These are phyloP conservation scores for Lipomyces sp. DNA, from an alignment of 805 yeast species.

Conservation along the genomic window DNA sequence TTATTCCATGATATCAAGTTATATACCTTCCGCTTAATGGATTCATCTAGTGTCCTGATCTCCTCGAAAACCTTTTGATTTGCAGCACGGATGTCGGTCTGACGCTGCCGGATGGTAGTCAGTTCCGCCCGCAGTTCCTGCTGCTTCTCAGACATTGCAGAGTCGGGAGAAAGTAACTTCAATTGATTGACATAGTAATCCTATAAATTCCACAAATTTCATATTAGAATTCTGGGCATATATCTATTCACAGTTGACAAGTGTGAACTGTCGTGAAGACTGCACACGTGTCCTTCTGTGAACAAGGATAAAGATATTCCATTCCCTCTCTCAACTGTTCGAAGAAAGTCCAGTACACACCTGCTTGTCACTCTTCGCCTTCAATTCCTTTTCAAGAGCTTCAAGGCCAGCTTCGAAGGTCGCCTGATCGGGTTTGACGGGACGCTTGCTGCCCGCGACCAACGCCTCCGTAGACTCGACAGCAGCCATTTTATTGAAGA, in stretches of 20 bases:
- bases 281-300: neutral
- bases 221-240: neutral
- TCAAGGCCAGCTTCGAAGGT: conserved; percentile 34
- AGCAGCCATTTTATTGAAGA: neutral
- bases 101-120: conserved; percentile 26
- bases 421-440: conserved; percentile 37
- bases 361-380: conserved; percentile 37
- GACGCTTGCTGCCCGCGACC: conserved; percentile 20
- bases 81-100: conserved; percentile 33
- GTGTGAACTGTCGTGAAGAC: neutral
- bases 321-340: neutral
- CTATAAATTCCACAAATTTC: conserved; percentile 7
- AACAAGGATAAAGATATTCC: neutral
- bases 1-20: neutral
- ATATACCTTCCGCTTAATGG: conserved; percentile 55
- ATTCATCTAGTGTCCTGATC: conserved; percentile 70
- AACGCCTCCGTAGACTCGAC: neutral
- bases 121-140: conserved; percentile 32
- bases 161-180: conserved; percentile 30
- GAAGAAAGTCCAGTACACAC: conserved; percentile 15
- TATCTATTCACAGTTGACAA: neutral
- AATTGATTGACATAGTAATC: conserved; percentile 28
- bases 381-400: conserved; percentile 36
- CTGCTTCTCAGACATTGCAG: conserved; percentile 29
- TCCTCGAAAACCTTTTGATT: conserved; percentile 55